Conservation (phyloP, 371 early-diverging fungal species). For the Zopfochytrium polystomum region DNA sequence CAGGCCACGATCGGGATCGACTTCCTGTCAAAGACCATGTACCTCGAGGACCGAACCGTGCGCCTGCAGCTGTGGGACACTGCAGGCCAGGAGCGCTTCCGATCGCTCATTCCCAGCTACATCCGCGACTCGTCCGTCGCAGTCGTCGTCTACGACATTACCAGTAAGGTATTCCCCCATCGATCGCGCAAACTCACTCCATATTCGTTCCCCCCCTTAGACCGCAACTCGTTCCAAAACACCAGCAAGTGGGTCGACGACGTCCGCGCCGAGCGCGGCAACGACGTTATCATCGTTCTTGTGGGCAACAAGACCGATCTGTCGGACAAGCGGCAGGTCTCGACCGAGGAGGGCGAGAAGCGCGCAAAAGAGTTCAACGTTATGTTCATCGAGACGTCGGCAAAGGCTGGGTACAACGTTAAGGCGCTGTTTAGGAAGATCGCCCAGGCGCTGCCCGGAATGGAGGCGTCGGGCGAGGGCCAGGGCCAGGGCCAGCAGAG, state of each 20-base stretch:
- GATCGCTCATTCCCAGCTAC: constrained; percentile 96
- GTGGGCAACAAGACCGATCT: constrained; percentile 99
- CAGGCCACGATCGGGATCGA: constrained; percentile 99
- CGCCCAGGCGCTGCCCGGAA: constrained; percentile 91
- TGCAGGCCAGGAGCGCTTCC: constrained; percentile 98
- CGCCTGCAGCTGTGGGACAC: constrained; percentile 99
- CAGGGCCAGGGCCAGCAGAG: too few relatives aligned
- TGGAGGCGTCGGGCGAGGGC: too few relatives aligned
- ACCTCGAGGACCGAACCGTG: constrained; percentile 92
- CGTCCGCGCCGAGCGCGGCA: constrained; percentile 94
- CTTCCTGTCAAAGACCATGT: constrained; percentile 98
- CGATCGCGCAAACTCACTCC: too few relatives aligned
- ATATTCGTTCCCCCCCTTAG: too few relatives aligned
- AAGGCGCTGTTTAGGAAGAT: constrained; percentile 93
- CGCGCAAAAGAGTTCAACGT: constrained; percentile 89
- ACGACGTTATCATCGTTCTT: constrained; percentile 94
- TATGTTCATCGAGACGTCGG: constrained; percentile 96
- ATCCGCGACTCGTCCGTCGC: constrained; percentile 98
- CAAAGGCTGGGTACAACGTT: constrained; percentile 96
- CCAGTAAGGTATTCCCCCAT: constrained; percentile 57
- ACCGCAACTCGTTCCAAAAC: constrained; percentile 88
- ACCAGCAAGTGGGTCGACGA: constrained; percentile 98
- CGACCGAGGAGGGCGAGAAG: constrained; percentile 92
- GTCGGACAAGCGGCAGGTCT: constrained; percentile 73
- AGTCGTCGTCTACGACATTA: constrained; percentile 96